These are phyloP conservation scores for Fagopyrum tataricum DNA, from an alignment of 148 eudicot genomes.

Conservation along the genomic window DNA sequence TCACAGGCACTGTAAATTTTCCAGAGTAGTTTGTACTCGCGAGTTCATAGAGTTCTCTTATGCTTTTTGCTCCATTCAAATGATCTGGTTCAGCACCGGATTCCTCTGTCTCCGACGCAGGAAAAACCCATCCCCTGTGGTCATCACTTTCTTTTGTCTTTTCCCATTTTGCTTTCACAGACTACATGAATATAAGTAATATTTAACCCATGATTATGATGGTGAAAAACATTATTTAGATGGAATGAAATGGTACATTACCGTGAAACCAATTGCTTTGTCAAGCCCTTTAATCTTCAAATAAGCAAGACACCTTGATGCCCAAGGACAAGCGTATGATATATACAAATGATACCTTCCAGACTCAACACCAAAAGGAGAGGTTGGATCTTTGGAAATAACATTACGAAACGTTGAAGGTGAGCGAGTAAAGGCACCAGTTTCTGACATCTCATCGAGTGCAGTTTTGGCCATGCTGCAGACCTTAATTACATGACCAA, in stretches of 20 bases:
- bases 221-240: constrained; percentile 3
- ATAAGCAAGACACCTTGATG: constrained; percentile 67
- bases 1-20: constrained; percentile 82
- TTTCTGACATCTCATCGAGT: constrained; percentile 51
- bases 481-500: neutral
- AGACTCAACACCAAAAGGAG: constrained; percentile 59
- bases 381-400: constrained; percentile 62
- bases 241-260: constrained; percentile 19
- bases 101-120: constrained; percentile 59
- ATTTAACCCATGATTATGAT: no score
- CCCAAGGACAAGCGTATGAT: constrained; percentile 97
- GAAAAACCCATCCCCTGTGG: constrained; percentile 93
- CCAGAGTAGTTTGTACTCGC: constrained; percentile 76
- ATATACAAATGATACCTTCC: constrained; percentile 90
- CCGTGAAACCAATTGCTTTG: constrained; percentile 64
- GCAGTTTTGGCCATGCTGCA: constrained; percentile 59
- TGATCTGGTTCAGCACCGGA: constrained; percentile 62
- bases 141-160: constrained; percentile 72
- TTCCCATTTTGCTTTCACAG: constrained; percentile 64
- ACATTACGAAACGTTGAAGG: constrained; percentile 66
- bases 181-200: constrained; percentile 33
- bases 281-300: constrained; percentile 81
- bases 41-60: constrained; percentile 73
- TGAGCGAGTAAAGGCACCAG: constrained; percentile 72
- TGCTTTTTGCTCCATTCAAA: constrained; percentile 61